These are phyloP conservation scores for Microcos paniculata DNA, from an alignment of 345 rosid genomes.

Conservation along the genomic window DNA sequence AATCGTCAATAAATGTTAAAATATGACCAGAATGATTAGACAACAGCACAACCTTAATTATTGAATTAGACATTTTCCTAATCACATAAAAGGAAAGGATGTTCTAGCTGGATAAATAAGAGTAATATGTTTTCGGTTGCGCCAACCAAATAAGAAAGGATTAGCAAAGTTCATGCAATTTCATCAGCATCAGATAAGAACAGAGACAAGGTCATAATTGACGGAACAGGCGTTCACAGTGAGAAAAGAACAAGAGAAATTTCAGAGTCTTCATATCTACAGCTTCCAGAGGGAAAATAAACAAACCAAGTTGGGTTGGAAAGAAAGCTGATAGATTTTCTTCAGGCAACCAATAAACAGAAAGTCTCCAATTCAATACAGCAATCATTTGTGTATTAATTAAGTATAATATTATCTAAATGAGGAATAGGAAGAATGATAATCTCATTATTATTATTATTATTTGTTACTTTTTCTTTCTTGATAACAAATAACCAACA, in stretches of 20 bases:
- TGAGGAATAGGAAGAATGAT: neutral
- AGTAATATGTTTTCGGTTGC: neutral
- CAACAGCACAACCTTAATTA: slow-evolving; percentile 10
- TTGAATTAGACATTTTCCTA: slow-evolving; percentile 14
- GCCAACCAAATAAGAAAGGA: neutral
- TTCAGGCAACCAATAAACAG: neutral
- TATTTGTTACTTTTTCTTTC: neutral
- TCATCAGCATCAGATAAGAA: neutral
- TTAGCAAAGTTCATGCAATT: neutral
- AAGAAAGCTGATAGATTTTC: neutral
- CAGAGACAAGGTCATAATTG: neutral
- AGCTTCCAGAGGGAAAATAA: slow-evolving; percentile 6
- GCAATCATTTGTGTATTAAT: neutral
- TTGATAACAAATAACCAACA: neutral
- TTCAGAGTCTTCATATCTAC: slow-evolving; percentile 10
- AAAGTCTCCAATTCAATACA: neutral
- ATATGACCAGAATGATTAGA: neutral
- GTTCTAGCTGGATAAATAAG: neutral
- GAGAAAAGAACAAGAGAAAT: slow-evolving; percentile 9
- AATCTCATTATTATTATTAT: neutral
- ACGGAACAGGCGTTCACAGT: neutral
- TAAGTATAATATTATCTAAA: neutral
- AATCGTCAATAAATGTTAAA: slow-evolving; percentile 15
- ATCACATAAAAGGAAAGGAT: neutral
- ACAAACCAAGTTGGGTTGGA: neutral